Evolutionary conservation across 1,284 basidiomycete species (phyloP).

Genomic region (Retiboletus flavoniger): DNA sequence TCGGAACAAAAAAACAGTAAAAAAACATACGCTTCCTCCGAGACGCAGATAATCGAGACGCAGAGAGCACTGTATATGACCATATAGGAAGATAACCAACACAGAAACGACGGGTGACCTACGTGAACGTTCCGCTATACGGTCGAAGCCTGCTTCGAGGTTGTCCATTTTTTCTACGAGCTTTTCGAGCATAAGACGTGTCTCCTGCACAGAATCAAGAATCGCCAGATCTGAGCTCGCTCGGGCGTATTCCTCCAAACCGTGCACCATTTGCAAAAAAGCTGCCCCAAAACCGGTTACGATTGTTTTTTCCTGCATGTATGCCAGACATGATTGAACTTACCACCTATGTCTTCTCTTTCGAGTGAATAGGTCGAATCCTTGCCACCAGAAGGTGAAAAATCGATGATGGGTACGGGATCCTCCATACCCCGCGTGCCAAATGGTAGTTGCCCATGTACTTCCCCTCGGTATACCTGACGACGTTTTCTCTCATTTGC

Average conservation of each 20-base stretch:
- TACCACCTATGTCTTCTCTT: conserved; percentile 72
- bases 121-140: conserved; percentile 78
- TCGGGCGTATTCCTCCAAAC: conserved; percentile 58
- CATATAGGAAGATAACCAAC: conserved; percentile 8
- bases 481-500: conserved; percentile 74
- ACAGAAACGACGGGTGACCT: conserved; percentile 32
- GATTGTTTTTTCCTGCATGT: not conserved
- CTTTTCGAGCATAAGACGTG: conserved; percentile 60
- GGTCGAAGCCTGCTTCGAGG: conserved; percentile 74
- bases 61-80: conserved; percentile 56
- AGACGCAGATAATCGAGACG: conserved; percentile 64
- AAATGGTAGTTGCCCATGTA: conserved; percentile 80
- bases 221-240: conserved; percentile 45
- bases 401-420: conserved; percentile 72
- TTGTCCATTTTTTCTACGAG: conserved; percentile 74
- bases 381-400: conserved; percentile 60
- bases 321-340: conserved; percentile 23
- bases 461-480: conserved; percentile 74
- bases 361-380: conserved; percentile 63
- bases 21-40: conserved; percentile 61
- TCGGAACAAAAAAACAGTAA: not conserved
- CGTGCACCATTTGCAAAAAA: conserved; percentile 61
- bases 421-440: conserved; percentile 74
- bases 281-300: conserved; percentile 38
- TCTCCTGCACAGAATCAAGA: conserved; percentile 59